These are phyloP conservation scores for Blastocystis sp. DNA, from an alignment of 352 stramenopile species.

Conservation along the genomic window DNA sequence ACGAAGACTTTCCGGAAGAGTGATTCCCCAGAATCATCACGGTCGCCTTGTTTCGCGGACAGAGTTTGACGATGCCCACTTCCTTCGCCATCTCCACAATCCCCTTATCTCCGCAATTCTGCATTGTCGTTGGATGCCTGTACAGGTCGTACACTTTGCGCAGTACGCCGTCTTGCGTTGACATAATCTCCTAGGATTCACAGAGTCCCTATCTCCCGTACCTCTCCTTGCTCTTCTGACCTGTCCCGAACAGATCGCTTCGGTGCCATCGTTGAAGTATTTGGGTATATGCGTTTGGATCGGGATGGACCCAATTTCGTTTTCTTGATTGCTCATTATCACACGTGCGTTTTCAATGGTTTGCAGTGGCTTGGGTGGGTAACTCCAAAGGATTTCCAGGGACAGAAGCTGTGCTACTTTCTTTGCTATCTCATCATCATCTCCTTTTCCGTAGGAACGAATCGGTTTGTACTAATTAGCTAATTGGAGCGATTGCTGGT, in stretches of 20 bases:
- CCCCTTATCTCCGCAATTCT: slow-evolving; percentile 25
- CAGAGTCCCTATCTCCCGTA: no score
- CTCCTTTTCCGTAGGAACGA: slow-evolving; percentile 9
- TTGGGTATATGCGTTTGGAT: no score
- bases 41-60: slow-evolving; percentile 67
- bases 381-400: slow-evolving; percentile 26
- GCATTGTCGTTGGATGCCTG: slow-evolving; percentile 10
- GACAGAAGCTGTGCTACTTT: slow-evolving; percentile 22
- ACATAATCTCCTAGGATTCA: background rate
- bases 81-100: slow-evolving; percentile 36
- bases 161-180: slow-evolving; percentile 21
- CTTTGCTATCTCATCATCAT: slow-evolving; percentile 31
- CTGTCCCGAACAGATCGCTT: background rate
- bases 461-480: background rate
- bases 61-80: slow-evolving; percentile 53
- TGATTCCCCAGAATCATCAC: slow-evolving; percentile 70
- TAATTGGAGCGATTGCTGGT: slow-evolving; percentile 24
- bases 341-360: no score
- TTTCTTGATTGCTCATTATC: background rate
- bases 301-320: no score
- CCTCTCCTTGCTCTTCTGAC: no score
- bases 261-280: background rate
- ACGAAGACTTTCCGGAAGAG: slow-evolving; percentile 68
- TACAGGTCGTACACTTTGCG: slow-evolving; percentile 41
- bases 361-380: background rate